These are phyloP conservation scores for Rhizopus arrhizus DNA, from an alignment of 371 early-diverging fungal species.

Conservation along the genomic window DNA sequence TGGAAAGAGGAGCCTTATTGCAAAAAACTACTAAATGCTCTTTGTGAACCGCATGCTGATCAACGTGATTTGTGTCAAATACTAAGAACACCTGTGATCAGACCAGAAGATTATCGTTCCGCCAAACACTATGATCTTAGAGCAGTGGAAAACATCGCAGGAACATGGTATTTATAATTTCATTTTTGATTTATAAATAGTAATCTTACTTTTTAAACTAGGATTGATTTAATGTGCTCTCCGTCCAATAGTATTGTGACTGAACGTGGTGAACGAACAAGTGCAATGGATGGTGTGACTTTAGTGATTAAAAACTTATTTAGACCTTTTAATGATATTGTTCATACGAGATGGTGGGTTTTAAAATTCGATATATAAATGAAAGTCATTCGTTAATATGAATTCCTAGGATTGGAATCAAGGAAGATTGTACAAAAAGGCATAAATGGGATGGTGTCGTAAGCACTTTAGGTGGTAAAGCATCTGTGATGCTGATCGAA, in stretches of 20 bases:
- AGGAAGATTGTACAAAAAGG: constrained; percentile 1
- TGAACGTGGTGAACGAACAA: constrained; percentile 7
- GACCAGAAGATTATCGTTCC: constrained; percentile 4
- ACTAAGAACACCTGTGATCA: background rate
- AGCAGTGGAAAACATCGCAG: constrained; percentile 5
- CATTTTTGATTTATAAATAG: constrained; percentile 3
- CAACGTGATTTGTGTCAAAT: constrained; percentile 4
- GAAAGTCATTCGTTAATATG: constrained; percentile 6
- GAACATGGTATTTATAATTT: constrained; percentile 5
- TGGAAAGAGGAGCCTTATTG: constrained; percentile 9
- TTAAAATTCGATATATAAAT: constrained; percentile 8
- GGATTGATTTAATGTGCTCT: constrained; percentile 11
- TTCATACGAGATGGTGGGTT: constrained; percentile 1
- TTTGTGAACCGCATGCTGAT: background rate
- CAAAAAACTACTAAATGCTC: constrained; percentile 7
- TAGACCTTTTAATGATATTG: constrained; percentile 10
- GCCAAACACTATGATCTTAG: constrained; percentile 8
- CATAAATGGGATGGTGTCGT: constrained; percentile 10
- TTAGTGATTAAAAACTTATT: background rate
- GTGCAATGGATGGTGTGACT: constrained; percentile 4
- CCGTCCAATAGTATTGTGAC: background rate
- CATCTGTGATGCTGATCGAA: constrained; percentile 5
- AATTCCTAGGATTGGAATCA: constrained; percentile 10
- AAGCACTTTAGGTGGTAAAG: background rate
- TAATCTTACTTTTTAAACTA: constrained; percentile 9